These are phyloP conservation scores for Epichloe elymi DNA, from an alignment of 2,329 filamentous ascomycete genomes.

Conservation along the genomic window DNA sequence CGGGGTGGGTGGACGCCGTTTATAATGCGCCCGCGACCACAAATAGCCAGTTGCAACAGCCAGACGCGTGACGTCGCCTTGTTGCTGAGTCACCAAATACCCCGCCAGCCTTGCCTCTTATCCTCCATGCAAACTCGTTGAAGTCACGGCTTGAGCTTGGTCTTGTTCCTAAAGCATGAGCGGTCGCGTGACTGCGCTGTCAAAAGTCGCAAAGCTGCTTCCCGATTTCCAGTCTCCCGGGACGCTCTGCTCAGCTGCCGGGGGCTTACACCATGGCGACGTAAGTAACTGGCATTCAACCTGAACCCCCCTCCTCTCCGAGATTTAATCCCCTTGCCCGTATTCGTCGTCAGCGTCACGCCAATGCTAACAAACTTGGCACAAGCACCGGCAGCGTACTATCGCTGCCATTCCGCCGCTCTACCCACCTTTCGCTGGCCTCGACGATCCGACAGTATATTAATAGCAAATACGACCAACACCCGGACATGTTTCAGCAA, in stretches of 20 bases:
- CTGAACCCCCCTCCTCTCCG: not conserved
- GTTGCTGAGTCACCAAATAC: not conserved
- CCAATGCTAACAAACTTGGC: not conserved
- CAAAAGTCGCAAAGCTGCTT: not conserved
- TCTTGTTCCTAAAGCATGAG: not conserved
- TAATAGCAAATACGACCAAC: constrained; percentile 95
- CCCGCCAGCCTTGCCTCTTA: not conserved
- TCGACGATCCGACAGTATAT: constrained; percentile 88
- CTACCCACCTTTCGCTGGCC: constrained; percentile 64
- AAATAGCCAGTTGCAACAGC: not conserved
- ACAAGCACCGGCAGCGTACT: constrained; percentile 44
- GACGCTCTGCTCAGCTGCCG: not conserved
- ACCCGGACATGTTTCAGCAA: constrained; percentile 88
- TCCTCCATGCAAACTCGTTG: not conserved
- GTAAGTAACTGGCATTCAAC: not conserved
- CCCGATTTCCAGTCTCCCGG: not conserved
- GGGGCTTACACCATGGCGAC: not conserved
- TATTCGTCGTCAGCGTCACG: not conserved
- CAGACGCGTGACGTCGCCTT: not conserved
- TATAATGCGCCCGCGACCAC: too few relatives aligned
- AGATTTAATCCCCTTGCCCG: not conserved
- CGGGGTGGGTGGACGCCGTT: too few relatives aligned
- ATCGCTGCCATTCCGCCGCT: constrained; percentile 77
- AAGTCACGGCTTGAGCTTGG: too few relatives aligned
- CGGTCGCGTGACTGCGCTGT: not conserved